These are phyloP conservation scores for Malus hybrid DNA, from an alignment of 331 rosid genomes.

Conservation along the genomic window DNA sequence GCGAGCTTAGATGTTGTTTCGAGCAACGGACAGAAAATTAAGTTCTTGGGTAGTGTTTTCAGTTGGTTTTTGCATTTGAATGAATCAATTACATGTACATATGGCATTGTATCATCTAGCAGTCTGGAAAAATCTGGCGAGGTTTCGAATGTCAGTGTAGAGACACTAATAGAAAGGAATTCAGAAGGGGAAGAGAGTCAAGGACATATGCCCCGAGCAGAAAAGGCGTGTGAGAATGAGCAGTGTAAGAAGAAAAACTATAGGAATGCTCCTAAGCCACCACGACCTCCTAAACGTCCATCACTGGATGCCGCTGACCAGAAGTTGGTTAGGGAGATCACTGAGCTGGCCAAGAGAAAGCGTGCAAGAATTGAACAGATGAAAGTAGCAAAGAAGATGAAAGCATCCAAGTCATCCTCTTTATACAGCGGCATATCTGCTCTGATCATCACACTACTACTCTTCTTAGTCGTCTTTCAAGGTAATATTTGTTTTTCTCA, in stretches of 20 bases:
- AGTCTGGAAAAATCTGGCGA: conserved; percentile 19
- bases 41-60: conserved; percentile 18
- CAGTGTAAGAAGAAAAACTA: conserved; percentile 24
- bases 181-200: conserved; percentile 17
- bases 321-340: conserved; percentile 54
- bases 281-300: conserved; percentile 70
- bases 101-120: conserved; percentile 20
- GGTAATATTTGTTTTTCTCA: conserved; percentile 28
- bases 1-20: conserved; percentile 21
- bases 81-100: conserved; percentile 25
- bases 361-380: conserved; percentile 57
- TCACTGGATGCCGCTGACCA: conserved; percentile 54
- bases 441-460: conserved; percentile 45
- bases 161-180: conserved; percentile 26
- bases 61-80: conserved; percentile 20
- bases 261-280: conserved; percentile 59
- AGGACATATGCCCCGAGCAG: conserved; percentile 4
- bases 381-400: conserved; percentile 45
- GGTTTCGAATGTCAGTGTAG: conserved; percentile 12
- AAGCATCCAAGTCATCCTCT: conserved; percentile 33
- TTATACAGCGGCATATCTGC: conserved; percentile 42
- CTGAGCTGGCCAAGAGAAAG: conserved; percentile 54
- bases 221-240: conserved; percentile 16
- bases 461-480: conserved; percentile 48
- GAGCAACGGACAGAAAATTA: conserved; percentile 19